Evolutionary conservation across 768 basidiomycete species (phyloP).

Genomic region (Mycena galopus): DNA sequence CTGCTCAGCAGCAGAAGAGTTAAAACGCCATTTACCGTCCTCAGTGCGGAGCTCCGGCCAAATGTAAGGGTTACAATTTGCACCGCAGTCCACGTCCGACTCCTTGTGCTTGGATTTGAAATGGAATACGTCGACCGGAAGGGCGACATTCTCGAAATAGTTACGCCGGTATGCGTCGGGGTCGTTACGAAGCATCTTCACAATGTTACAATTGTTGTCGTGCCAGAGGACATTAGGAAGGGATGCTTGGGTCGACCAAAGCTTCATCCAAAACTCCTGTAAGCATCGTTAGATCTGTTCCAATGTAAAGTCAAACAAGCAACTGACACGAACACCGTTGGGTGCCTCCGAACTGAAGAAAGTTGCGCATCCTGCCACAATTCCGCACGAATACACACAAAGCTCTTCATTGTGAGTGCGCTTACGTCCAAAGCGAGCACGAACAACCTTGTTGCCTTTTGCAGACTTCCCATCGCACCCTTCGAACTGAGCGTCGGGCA

Average conservation of each 20-base stretch:
- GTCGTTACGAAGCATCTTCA: not conserved
- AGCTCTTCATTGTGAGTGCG: conserved; percentile 8
- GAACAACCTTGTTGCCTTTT: not conserved
- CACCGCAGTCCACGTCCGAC: not conserved
- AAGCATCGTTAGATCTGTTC: not conserved
- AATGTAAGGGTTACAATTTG: too few relatives aligned
- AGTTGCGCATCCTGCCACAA: not conserved
- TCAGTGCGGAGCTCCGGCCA: too few relatives aligned
- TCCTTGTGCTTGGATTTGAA: conserved; percentile 14
- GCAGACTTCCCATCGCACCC: not conserved
- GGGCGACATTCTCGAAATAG: not conserved
- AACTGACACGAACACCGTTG: not conserved
- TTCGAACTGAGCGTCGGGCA: too few relatives aligned
- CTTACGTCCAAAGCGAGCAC: conserved; percentile 1
- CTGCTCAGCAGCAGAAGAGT: too few relatives aligned
- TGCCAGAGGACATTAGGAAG: not conserved
- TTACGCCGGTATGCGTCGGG: not conserved
- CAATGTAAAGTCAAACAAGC: not conserved
- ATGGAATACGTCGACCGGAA: not conserved
- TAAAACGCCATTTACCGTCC: too few relatives aligned
- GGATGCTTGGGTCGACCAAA: not conserved
- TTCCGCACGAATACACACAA: not conserved
- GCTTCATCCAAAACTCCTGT: not conserved
- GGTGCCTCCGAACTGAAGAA: not conserved
- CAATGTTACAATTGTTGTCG: not conserved